Base-by-base conservation (phyloP, 1,139 yeast genomes). In the Zygoascus hellenicus region DNA sequence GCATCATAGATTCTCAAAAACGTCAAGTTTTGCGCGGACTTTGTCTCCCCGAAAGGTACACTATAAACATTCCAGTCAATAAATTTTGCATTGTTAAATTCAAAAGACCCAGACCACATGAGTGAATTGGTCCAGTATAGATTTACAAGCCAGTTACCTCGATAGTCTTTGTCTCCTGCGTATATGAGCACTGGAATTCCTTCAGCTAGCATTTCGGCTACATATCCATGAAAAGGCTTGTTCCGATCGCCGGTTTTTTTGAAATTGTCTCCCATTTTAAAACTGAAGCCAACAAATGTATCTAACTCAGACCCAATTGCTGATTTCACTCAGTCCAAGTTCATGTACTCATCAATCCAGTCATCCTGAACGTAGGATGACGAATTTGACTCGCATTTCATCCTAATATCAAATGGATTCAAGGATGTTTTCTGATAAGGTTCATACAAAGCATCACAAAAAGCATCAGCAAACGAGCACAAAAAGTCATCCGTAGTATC, bases 331-430 rank as follows among this genome's bases (percentile, higher is more conserved):
- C 68, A 70, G 28, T 75, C 80, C 63, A 72, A 74, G 72, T 85
- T 85, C 69, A 85, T 72, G 69, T 81, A 86, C 46, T 75, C 67
- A 52, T 79, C 84, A 58, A 84, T 77, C 67, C 76, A 78, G 51
- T 75, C 77, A 66, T 83, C 71, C 35, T 75, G 83, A 42, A 75
- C 71, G 75, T 90, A 90, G 69, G 97, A 90, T 58, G 89, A 76
- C 13, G 33, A 60, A 36, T 79, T 77, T 50, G 84, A 83, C 60
- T 83, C 60, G 70, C 98, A 92, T 68, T 78, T 76, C 61, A 78
- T 80, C 69, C 97, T 81, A 55, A 92, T 83, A 63, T 92, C 98
- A 65, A 92, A 92, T 46, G 88, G 95, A 63, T 92, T 90, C 67
- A 84, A 80, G 42, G 97, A 97, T 13, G 96, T 83, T 65, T 76